phyloP scores from a whole-genome alignment of 176 grass and related monocot genomes.

The Oryza australiensis region DNA sequence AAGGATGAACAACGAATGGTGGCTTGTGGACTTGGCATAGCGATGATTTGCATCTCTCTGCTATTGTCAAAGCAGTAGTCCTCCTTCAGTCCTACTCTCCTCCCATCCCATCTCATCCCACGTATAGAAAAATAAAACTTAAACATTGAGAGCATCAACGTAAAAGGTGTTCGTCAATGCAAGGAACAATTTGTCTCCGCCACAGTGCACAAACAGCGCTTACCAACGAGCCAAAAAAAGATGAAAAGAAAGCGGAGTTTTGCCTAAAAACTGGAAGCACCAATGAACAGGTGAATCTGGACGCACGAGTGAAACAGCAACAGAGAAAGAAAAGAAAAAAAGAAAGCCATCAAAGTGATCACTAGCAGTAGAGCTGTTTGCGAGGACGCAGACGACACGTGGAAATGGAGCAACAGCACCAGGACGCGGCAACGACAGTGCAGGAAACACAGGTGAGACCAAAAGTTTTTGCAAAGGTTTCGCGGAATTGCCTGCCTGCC shows the following conservation, averaged over 20 bases:
- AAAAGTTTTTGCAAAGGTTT: constrained; percentile 6
- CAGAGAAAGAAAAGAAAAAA: background rate
- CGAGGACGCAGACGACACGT: background rate
- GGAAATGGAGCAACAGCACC: background rate
- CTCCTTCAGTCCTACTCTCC: too few species aligned
- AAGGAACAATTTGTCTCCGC: background rate
- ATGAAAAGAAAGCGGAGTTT: too few species aligned
- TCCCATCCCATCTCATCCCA: too few species aligned
- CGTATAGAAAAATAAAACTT: too few species aligned
- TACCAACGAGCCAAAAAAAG: background rate
- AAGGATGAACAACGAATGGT: too few species aligned
- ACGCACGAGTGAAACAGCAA: background rate
- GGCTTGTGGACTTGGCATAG: too few species aligned
- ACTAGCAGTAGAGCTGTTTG: background rate
- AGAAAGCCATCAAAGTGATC: background rate
- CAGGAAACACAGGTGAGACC: constrained; percentile 23
- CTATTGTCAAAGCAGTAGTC: too few species aligned
- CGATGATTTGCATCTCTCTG: too few species aligned
- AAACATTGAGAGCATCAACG: too few species aligned
- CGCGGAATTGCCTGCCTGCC: background rate
- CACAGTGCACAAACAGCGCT: background rate
- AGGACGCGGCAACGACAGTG: background rate
- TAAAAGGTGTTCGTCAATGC: background rate
- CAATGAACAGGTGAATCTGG: background rate
- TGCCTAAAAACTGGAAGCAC: background rate